Conservation (phyloP, 345 rosid species). For the Citrus maxima region DNA sequence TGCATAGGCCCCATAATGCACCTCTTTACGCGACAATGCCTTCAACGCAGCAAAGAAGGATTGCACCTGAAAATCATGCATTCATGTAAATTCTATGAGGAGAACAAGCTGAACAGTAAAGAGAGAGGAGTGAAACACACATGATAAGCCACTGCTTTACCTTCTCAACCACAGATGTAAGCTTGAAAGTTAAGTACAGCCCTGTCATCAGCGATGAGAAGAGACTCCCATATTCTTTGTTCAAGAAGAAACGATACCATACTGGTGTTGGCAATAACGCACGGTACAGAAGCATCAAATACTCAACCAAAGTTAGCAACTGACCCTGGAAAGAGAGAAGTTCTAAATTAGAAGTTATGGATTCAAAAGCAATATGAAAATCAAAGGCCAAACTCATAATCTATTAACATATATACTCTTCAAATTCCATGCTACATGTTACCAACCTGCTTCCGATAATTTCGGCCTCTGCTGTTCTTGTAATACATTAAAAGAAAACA, state of each 20-base stretch:
- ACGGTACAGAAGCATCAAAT: constrained; percentile 66
- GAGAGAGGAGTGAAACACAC: neutral
- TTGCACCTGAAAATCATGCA: constrained; percentile 61
- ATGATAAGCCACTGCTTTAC: constrained; percentile 24
- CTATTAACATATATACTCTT: neutral
- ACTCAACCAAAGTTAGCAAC: constrained; percentile 72
- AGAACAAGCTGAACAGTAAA: neutral
- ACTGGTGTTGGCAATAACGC: constrained; percentile 79
- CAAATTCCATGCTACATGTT: neutral
- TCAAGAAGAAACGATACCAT: constrained; percentile 89
- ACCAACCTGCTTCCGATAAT: constrained; percentile 89
- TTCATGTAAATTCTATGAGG: neutral
- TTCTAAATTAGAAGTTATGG: constrained; percentile 8
- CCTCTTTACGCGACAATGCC: constrained; percentile 90
- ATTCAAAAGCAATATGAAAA: neutral
- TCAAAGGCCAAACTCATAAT: neutral
- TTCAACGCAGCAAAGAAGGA: constrained; percentile 80
- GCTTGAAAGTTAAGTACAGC: constrained; percentile 73
- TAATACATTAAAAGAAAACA: constrained; percentile 86
- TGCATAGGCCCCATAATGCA: constrained; percentile 97
- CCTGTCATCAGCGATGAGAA: constrained; percentile 84
- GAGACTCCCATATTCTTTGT: constrained; percentile 83
- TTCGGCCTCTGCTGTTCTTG: constrained; percentile 92
- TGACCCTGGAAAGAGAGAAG: constrained; percentile 52
- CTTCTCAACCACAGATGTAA: constrained; percentile 80